Evolutionary conservation across 2,329 filamentous ascomycete species (phyloP).

Genomic region (Clathrospora elynae): DNA sequence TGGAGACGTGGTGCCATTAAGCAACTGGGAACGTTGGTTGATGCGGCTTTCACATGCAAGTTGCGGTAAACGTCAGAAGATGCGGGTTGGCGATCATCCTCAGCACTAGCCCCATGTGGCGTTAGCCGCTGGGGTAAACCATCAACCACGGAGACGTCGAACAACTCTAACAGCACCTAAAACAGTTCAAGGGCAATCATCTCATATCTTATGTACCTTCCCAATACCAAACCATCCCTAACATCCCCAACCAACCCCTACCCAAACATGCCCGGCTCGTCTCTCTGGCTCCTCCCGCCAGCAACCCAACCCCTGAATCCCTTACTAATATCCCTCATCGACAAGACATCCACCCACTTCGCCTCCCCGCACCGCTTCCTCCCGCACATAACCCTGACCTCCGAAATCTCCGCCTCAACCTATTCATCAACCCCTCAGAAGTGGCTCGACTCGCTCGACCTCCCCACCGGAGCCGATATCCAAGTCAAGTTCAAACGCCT

Average conservation of each 20-base stretch:
- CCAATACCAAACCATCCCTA: neutral
- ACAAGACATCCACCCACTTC: constrained; percentile 41
- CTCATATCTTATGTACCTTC: neutral
- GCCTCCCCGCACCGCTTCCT: constrained; percentile 47
- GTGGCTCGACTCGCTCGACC: constrained; percentile 44
- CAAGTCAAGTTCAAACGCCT: constrained; percentile 38
- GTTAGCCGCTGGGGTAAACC: no score
- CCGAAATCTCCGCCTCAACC: constrained; percentile 36
- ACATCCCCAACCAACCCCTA: neutral
- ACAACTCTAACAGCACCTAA: no score
- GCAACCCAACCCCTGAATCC: constrained; percentile 37
- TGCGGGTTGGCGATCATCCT: constrained; percentile 6
- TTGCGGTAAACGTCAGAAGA: constrained; percentile 11
- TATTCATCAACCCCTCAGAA: constrained; percentile 42
- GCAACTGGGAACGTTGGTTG: constrained; percentile 16
- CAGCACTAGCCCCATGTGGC: constrained; percentile 17
- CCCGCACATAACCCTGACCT: constrained; percentile 52
- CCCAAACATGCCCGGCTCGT: constrained; percentile 48
- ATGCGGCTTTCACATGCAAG: constrained; percentile 27
- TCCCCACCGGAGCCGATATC: constrained; percentile 26
- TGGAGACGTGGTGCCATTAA: constrained; percentile 26
- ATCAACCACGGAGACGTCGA: neutral
- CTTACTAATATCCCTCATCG: constrained; percentile 44
- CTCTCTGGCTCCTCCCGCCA: constrained; percentile 52
- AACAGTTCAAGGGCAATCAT: no score